Conservation (phyloP, 2,329 filamentous ascomycete species). For the Sclerotinia spermophila region DNA sequence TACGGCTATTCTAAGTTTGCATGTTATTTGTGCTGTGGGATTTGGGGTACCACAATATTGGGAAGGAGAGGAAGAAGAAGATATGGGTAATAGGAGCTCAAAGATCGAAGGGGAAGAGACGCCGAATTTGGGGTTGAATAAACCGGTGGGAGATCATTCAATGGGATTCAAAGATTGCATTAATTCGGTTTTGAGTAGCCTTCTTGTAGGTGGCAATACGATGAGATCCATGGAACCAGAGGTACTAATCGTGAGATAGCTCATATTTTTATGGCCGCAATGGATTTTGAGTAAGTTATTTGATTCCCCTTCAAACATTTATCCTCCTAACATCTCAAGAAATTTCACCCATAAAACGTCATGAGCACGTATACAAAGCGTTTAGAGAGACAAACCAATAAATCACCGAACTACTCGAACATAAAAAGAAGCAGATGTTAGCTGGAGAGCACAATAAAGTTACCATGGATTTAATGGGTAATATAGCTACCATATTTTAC, state of each 20-base stretch:
- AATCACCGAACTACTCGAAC: conserved; percentile 48
- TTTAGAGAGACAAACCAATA: conserved; percentile 48
- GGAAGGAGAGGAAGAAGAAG: conserved; percentile 38
- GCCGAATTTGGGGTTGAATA: conserved; percentile 4
- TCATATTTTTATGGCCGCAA: conserved; percentile 39
- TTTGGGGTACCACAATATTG: conserved; percentile 42
- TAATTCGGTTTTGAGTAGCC: conserved; percentile 44
- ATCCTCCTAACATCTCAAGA: conserved; percentile 16
- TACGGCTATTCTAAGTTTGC: conserved; percentile 49
- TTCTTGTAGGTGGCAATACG: conserved; percentile 28
- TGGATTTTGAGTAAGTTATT: conserved; percentile 41
- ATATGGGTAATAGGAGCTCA: too few species aligned
- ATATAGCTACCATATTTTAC: not conserved
- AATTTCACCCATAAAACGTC: conserved; percentile 41
- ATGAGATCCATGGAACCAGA: not conserved
- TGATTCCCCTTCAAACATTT: not conserved
- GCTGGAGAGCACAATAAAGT: conserved; percentile 26
- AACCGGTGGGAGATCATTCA: conserved; percentile 24
- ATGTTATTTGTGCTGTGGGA: conserved; percentile 52
- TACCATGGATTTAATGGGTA: conserved; percentile 32
- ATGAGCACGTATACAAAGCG: conserved; percentile 41
- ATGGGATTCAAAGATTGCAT: conserved; percentile 50
- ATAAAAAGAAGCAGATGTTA: conserved; percentile 27
- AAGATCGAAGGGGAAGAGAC: not conserved
- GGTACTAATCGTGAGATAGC: not conserved